These are phyloP conservation scores for Zizania palustris DNA, from an alignment of 202 grass and related monocot genomes.

Conservation along the genomic window DNA sequence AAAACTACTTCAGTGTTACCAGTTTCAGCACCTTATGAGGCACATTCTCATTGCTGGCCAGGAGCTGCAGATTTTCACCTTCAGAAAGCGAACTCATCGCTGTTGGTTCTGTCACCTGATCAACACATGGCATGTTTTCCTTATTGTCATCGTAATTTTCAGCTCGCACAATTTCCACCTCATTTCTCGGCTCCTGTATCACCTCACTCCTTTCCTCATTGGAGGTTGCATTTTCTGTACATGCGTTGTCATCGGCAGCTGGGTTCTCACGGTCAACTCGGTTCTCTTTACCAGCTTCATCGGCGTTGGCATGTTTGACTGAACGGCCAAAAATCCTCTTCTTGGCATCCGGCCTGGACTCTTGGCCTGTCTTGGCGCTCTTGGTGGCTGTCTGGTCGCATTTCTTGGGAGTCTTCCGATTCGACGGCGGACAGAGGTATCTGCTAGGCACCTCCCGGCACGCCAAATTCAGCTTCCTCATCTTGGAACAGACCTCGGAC, in stretches of 20 bases:
- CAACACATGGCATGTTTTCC: slow-evolving; percentile 42
- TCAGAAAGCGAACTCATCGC: slow-evolving; percentile 6
- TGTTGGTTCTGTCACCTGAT: slow-evolving; percentile 17
- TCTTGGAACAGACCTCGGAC: slow-evolving; percentile 51
- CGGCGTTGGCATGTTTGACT: slow-evolving; percentile 28
- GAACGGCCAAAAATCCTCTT: slow-evolving; percentile 49
- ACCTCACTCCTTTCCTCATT: slow-evolving; percentile 12
- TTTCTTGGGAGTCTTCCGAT: slow-evolving; percentile 47
- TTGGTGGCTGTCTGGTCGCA: slow-evolving; percentile 40
- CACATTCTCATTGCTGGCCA: slow-evolving; percentile 64
- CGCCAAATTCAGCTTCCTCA: slow-evolving; percentile 65
- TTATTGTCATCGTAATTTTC: slow-evolving; percentile 46
- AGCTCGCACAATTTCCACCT: background rate
- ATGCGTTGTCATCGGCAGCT: slow-evolving; percentile 2
- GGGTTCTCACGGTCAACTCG: slow-evolving; percentile 7
- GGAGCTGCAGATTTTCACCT: slow-evolving; percentile 32
- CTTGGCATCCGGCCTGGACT: slow-evolving; percentile 42
- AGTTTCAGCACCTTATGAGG: slow-evolving; percentile 54
- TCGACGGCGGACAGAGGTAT: slow-evolving; percentile 54
- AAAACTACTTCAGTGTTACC: background rate
- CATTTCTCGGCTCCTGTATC: slow-evolving; percentile 28
- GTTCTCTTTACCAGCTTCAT: slow-evolving; percentile 20
- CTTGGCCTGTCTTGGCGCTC: slow-evolving; percentile 31
- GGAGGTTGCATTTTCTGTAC: background rate
- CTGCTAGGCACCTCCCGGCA: slow-evolving; percentile 79